A percentile compares a stretch with the other conserved stretches of the same genome.
phyloP scores from a whole-genome alignment of 1,284 basidiomycete species.

The Leccinum angustisporum region DNA sequence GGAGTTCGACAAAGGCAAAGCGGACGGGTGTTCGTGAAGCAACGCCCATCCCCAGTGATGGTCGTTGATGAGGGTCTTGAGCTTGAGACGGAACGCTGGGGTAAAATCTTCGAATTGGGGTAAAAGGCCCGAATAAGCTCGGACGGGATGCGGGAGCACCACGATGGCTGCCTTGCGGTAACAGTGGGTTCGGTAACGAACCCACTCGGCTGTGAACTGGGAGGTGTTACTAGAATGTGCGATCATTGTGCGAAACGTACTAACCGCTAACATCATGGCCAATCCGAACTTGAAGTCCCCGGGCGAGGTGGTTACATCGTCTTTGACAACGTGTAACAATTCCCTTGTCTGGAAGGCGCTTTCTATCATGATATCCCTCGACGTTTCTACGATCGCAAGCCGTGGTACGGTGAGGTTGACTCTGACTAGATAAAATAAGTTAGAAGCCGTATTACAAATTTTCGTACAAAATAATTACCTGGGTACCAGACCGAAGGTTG shows the following conservation, averaged over 20 bases:
- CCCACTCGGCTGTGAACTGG: background rate
- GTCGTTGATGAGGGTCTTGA: background rate
- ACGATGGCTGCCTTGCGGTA: background rate
- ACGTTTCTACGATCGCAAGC: background rate
- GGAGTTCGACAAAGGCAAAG: background rate
- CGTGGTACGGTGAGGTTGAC: background rate
- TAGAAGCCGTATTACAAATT: background rate
- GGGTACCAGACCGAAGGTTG: background rate
- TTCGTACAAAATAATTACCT: background rate
- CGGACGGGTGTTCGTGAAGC: background rate
- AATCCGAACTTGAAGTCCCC: background rate
- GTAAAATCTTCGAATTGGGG: background rate
- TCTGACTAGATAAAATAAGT: background rate
- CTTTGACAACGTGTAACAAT: background rate
- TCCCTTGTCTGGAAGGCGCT: background rate
- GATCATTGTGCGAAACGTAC: background rate
- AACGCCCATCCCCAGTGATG: background rate
- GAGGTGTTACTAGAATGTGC: background rate
- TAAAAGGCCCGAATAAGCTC: background rate
- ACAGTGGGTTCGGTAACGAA: background rate
- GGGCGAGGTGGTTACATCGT: background rate
- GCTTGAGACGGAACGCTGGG: background rate
- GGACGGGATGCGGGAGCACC: background rate
- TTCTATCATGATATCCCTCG: background rate
- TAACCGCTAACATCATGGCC: background rate